Evolutionary conservation across 1,284 basidiomycete species (phyloP).

Genomic region (Tranzscheliella williamsii): DNA sequence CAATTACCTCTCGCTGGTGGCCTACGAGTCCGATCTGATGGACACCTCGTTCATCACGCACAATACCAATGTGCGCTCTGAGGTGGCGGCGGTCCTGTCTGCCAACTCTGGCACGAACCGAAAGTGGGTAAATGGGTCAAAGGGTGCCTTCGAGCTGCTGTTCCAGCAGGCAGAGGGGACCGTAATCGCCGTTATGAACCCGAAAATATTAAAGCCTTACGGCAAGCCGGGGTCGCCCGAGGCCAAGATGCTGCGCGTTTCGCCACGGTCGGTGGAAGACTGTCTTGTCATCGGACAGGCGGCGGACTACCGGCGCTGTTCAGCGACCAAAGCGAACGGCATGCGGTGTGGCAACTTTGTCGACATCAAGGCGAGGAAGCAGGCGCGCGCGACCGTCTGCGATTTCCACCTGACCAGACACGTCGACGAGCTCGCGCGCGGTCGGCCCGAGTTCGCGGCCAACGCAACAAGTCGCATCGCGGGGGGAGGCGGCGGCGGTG

Average conservation of each 20-base stretch:
- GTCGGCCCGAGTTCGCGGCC: conserved; percentile 76
- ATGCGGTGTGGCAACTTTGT: conserved; percentile 73
- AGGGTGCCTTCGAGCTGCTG: conserved; percentile 85
- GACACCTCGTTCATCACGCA: conserved; percentile 5
- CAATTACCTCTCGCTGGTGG: conserved; percentile 76
- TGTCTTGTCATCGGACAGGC: conserved; percentile 84
- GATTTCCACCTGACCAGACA: conserved; percentile 84
- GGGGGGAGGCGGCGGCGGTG: not conserved
- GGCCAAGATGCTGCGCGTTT: conserved; percentile 80
- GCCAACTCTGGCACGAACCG: conserved; percentile 60
- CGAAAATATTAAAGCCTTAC: conserved; percentile 79
- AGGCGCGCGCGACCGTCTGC: conserved; percentile 65
- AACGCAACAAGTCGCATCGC: conserved; percentile 15
- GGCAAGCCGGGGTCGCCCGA: conserved; percentile 1
- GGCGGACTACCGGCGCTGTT: conserved; percentile 80
- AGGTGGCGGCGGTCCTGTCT: conserved; percentile 9
- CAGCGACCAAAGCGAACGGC: conserved; percentile 72
- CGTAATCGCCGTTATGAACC: conserved; percentile 86
- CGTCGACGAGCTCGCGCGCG: conserved; percentile 72
- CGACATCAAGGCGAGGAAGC: conserved; percentile 24
- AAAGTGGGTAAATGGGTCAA: conserved; percentile 81
- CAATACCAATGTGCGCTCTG: conserved; percentile 10
- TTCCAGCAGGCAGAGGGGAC: conserved; percentile 83
- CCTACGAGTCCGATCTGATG: conserved; percentile 83
- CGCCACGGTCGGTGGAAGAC: conserved; percentile 77